Evolutionary conservation across 2,329 filamentous ascomycete genomes (phyloP).

Genomic region (Shiraia sp.): DNA sequence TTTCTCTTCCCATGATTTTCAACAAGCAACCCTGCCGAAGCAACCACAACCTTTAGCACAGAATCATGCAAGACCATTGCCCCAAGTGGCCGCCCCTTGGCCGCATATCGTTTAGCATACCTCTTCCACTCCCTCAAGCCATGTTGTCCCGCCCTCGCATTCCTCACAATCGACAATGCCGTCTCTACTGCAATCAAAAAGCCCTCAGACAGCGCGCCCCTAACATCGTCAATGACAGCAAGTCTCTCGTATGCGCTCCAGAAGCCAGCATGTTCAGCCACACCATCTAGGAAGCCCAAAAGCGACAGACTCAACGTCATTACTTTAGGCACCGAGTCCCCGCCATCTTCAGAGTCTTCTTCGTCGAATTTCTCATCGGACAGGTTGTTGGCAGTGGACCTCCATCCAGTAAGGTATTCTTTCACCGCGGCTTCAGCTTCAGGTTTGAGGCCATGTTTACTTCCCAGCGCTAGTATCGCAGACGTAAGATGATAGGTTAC

Average conservation of each 20-base stretch:
- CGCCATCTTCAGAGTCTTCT: constrained; percentile 51
- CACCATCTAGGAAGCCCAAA: constrained; percentile 86
- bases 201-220: constrained; percentile 75
- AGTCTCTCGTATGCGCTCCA: constrained; percentile 78
- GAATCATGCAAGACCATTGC: constrained; percentile 89
- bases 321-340: constrained; percentile 64
- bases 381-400: constrained; percentile 61
- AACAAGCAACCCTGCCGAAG: constrained; percentile 74
- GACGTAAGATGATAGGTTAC: constrained; percentile 77
- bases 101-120: constrained; percentile 80
- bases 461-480: constrained; percentile 80
- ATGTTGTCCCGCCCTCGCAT: constrained; percentile 68
- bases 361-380: constrained; percentile 59
- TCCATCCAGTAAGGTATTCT: constrained; percentile 73
- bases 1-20: constrained; percentile 62
- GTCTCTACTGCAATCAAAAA: constrained; percentile 88
- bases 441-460: constrained; percentile 71
- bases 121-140: constrained; percentile 83
- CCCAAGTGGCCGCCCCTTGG: constrained; percentile 77
- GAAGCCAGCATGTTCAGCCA: constrained; percentile 75
- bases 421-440: constrained; percentile 68
- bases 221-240: constrained; percentile 71
- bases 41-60: constrained; percentile 82
- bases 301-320: constrained; percentile 81
- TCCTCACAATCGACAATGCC: constrained; percentile 86